Conservation (phyloP, 1,139 yeast genomes). For the Pichia sp. region DNA sequence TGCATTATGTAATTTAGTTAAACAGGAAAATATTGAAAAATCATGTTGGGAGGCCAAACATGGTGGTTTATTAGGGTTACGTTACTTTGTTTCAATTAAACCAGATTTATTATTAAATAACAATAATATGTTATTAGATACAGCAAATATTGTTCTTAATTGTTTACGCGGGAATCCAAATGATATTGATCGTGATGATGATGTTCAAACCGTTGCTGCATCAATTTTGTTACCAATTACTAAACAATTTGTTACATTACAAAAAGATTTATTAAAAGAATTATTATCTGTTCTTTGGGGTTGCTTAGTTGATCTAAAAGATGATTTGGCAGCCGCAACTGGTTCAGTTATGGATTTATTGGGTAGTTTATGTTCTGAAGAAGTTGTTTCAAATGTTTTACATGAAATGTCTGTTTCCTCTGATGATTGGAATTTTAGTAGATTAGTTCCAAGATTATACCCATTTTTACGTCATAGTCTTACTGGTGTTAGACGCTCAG, state of each 20-base stretch:
- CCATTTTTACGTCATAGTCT: constrained; percentile 95
- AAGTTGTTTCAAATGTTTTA: constrained; percentile 68
- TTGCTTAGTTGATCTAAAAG: constrained; percentile 75
- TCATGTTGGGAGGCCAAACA: constrained; percentile 95
- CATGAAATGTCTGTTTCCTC: constrained; percentile 47
- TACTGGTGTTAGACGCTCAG: constrained; percentile 85
- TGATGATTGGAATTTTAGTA: constrained; percentile 54
- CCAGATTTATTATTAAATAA: constrained; percentile 63
- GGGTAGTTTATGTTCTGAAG: constrained; percentile 80
- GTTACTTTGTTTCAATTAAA: constrained; percentile 88
- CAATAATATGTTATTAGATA: constrained; percentile 58
- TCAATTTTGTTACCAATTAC: constrained; percentile 90
- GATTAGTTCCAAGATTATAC: constrained; percentile 81
- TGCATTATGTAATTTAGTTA: constrained; percentile 61
- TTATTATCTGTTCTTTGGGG: constrained; percentile 82
- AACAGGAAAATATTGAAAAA: constrained; percentile 46
- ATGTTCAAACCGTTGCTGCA: constrained; percentile 96
- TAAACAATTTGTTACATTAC: constrained; percentile 65
- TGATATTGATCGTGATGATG: constrained; percentile 74
- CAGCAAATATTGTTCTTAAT: constrained; percentile 79
- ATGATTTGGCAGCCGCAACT: constrained; percentile 89
- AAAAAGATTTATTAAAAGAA: constrained; percentile 53
- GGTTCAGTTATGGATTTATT: constrained; percentile 95
- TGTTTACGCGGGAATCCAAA: constrained; percentile 41
- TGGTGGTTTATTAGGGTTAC: constrained; percentile 92